phyloP scores from a whole-genome alignment of 2,329 filamentous ascomycete species.

The Mariannaea sp. region DNA sequence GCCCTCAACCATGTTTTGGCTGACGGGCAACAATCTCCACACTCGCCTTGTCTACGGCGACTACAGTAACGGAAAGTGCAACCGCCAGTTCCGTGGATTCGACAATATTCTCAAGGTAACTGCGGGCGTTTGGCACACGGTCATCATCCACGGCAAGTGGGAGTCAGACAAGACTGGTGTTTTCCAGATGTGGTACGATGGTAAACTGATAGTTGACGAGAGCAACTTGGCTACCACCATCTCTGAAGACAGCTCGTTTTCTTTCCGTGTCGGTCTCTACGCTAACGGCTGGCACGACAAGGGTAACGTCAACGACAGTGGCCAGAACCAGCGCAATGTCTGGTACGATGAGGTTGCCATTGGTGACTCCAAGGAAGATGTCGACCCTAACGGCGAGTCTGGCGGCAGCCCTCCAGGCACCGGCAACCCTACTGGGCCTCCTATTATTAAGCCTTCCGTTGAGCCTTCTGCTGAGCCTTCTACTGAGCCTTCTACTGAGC shows the following conservation, averaged over 20 bases:
- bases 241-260: constrained; percentile 48
- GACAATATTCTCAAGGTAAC: constrained; percentile 45
- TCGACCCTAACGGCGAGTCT: constrained; percentile 24
- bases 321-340: constrained; percentile 50
- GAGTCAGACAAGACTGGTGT: constrained; percentile 48
- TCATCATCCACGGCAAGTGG: constrained; percentile 54
- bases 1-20: constrained; percentile 55
- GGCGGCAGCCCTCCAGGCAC: too few relatives aligned
- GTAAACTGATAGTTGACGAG: constrained; percentile 48
- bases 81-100: constrained; percentile 26
- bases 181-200: constrained; percentile 55
- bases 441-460: too few relatives aligned
- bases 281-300: constrained; percentile 56
- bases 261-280: constrained; percentile 55
- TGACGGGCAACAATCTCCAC: constrained; percentile 49
- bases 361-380: constrained; percentile 43
- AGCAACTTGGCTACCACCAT: constrained; percentile 51
- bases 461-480: too few relatives aligned
- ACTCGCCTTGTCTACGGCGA: constrained; percentile 44
- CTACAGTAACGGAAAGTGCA: too few relatives aligned
- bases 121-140: constrained; percentile 51
- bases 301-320: constrained; percentile 45
- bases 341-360: constrained; percentile 56
- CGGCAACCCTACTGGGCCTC: too few relatives aligned
- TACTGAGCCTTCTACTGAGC: too few relatives aligned